Conservation (phyloP, 2,329 filamentous ascomycete genomes). For the Cercospora brassicicola region DNA sequence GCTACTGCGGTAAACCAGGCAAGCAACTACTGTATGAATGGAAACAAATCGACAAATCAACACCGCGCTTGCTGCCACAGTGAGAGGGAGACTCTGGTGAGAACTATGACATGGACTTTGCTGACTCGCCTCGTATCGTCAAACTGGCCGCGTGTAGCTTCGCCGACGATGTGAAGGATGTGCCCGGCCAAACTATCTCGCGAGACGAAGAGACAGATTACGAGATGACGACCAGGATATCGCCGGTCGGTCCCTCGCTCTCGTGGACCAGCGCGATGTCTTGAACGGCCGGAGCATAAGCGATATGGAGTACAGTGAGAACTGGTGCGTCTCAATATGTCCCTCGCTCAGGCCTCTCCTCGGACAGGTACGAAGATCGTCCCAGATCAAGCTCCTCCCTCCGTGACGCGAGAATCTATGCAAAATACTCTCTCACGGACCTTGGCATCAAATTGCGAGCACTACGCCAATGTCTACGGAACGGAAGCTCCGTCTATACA, state of each 20-base stretch:
- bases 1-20: background rate
- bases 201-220: background rate
- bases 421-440: no score
- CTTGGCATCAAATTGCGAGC: no score
- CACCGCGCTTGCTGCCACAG: background rate
- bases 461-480: no score
- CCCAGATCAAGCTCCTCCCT: no score
- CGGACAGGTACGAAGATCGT: background rate
- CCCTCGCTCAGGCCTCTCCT: background rate
- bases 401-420: no score
- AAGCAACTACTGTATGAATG: background rate
- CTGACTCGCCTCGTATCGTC: background rate
- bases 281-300: background rate
- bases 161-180: background rate
- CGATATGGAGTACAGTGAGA: background rate
- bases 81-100: background rate
- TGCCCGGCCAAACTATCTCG: background rate
- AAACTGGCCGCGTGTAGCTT: background rate
- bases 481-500: no score
- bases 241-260: no score
- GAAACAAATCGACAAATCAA: background rate
- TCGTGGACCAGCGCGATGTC: background rate
- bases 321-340: background rate
- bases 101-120: background rate
- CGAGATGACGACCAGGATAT: background rate